phyloP scores from a whole-genome alignment of 202 grass and related monocot species.

The Schoenoplectus triqueter region DNA sequence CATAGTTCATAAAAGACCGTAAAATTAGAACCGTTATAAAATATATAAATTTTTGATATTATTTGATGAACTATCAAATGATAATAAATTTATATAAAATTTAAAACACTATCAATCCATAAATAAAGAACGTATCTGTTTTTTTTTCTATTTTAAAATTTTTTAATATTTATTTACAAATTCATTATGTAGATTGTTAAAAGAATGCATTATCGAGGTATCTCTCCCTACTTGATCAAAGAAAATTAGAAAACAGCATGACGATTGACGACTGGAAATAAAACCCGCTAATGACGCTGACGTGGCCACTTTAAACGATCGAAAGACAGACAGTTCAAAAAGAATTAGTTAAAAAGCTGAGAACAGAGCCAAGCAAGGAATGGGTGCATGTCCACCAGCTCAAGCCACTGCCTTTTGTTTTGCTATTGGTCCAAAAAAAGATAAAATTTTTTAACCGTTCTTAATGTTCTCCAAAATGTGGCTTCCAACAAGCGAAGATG shows the following conservation, averaged over 20 bases:
- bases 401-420: constrained; percentile 26
- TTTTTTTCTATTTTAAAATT: too few relatives aligned
- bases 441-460: background rate
- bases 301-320: constrained; percentile 41
- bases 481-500: background rate
- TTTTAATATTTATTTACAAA: too few relatives aligned
- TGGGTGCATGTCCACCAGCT: constrained; percentile 29
- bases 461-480: background rate
- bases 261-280: background rate
- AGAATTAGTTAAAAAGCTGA: constrained; percentile 19
- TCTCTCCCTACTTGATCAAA: background rate
- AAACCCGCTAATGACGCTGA: background rate
- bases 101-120: too few relatives aligned
- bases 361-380: constrained; percentile 34
- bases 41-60: too few relatives aligned
- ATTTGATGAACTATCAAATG: too few relatives aligned
- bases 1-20: too few relatives aligned
- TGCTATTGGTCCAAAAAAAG: background rate
- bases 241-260: background rate
- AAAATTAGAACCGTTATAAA: too few relatives aligned
- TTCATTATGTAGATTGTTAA: too few relatives aligned
- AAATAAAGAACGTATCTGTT: too few relatives aligned
- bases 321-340: constrained; percentile 31
- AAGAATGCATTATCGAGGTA: too few relatives aligned
- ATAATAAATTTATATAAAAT: too few relatives aligned